Evolutionary conservation across 2,329 filamentous ascomycete genomes (phyloP).

Genomic region (Stemphylium beticola): DNA sequence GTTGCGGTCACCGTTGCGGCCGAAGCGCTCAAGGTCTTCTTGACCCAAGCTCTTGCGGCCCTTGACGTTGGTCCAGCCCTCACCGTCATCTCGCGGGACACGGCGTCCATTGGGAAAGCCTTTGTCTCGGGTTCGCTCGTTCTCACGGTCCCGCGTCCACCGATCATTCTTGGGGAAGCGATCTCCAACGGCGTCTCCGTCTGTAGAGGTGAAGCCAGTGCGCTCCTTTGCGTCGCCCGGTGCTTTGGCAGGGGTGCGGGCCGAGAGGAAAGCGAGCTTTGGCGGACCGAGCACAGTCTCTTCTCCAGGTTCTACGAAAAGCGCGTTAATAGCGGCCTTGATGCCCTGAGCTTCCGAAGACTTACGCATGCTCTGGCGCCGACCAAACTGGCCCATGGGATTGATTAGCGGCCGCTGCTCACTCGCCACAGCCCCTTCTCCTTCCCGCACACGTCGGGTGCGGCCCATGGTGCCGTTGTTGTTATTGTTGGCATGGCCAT

Average conservation of each 20-base stretch:
- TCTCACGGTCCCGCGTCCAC: constrained; percentile 52
- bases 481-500: constrained; percentile 33
- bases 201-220: constrained; percentile 40
- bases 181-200: constrained; percentile 49
- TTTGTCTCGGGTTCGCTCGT: constrained; percentile 46
- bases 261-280: constrained; percentile 80
- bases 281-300: constrained; percentile 87
- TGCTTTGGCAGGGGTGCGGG: constrained; percentile 57
- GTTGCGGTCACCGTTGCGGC: constrained; percentile 61
- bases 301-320: constrained; percentile 65
- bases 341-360: constrained; percentile 56
- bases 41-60: constrained; percentile 75
- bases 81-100: constrained; percentile 61
- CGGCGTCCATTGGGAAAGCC: constrained; percentile 48
- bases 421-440: constrained; percentile 29
- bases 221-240: constrained; percentile 47
- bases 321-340: constrained; percentile 38
- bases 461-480: constrained; percentile 34
- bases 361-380: constrained; percentile 51
- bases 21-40: constrained; percentile 73
- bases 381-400: constrained; percentile 47
- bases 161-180: constrained; percentile 47
- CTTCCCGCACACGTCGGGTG: constrained; percentile 34
- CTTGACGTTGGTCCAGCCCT: constrained; percentile 77
- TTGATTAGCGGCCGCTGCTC: constrained; percentile 41